phyloP scores from a whole-genome alignment of 148 eudicot genomes.

The Mesembryanthemum crystallinum region DNA sequence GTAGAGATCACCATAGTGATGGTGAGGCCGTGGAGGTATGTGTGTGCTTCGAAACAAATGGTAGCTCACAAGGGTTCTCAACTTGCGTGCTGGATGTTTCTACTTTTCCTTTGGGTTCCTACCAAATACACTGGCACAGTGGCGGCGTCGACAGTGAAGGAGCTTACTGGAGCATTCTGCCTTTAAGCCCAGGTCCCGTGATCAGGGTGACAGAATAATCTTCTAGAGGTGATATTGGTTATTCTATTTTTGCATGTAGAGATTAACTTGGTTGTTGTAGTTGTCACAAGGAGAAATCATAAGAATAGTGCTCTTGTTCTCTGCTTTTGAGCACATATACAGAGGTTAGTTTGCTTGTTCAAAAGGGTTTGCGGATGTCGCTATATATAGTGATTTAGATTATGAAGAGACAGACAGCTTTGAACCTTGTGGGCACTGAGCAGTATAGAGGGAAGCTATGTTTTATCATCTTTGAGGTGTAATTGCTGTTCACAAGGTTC shows the following conservation, averaged over 20 bases:
- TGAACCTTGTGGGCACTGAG: not conserved
- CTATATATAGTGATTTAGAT: not conserved
- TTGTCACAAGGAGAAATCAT: too few relatives aligned
- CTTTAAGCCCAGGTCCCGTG: constrained; percentile 51
- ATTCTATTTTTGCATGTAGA: not conserved
- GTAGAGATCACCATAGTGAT: constrained; percentile 18
- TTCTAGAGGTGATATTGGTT: not conserved
- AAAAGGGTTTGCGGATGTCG: not conserved
- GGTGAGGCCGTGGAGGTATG: constrained; percentile 33
- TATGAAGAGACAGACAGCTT: not conserved
- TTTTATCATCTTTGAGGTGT: not conserved
- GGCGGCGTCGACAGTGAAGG: constrained; percentile 58
- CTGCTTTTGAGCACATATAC: not conserved
- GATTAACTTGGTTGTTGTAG: not conserved
- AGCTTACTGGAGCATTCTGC: constrained; percentile 60
- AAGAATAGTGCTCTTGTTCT: not conserved
- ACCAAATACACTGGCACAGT: constrained; percentile 63
- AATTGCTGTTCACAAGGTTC: too few relatives aligned
- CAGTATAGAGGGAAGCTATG: not conserved
- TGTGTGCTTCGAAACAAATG: constrained; percentile 50
- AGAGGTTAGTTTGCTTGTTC: too few relatives aligned
- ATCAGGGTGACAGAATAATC: constrained; percentile 36
- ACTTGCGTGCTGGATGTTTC: constrained; percentile 80
- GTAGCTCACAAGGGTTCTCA: constrained; percentile 69
- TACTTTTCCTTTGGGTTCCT: constrained; percentile 60